These are phyloP conservation scores for Fraxinus floribunda DNA, from an alignment of 305 asterid genomes.

Conservation along the genomic window DNA sequence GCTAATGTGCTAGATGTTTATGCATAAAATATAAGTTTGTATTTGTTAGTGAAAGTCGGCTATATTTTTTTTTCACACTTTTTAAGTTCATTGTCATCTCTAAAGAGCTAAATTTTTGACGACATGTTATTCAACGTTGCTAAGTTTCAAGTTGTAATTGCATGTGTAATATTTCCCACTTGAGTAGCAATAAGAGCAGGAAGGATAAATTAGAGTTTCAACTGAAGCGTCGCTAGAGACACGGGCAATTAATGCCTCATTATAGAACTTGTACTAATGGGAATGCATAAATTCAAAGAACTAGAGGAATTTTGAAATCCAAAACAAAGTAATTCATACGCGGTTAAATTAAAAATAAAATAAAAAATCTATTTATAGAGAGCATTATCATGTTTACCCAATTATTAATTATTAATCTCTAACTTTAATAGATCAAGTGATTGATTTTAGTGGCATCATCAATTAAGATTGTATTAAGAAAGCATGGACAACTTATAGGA, in stretches of 20 bases:
- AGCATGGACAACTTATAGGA: background rate
- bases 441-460: background rate
- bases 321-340: background rate
- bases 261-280: background rate
- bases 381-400: background rate
- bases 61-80: too few species aligned
- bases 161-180: background rate
- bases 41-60: background rate
- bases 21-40: background rate
- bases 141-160: background rate
- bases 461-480: background rate
- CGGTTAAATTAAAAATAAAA: background rate
- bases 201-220: background rate
- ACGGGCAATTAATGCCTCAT: background rate
- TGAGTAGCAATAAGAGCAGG: background rate
- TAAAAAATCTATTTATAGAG: conserved; percentile 22
- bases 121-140: background rate
- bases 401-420: conserved; percentile 15
- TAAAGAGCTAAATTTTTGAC: too few species aligned
- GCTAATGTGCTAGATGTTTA: conserved; percentile 25
- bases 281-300: background rate
- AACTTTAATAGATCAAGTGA: background rate
- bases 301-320: background rate
- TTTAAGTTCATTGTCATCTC: background rate
- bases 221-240: background rate